A percentile compares a stretch with the other conserved stretches of the same genome.
phyloP scores from a whole-genome alignment of 768 basidiomycete species.

The Lactifluus rugatus region DNA sequence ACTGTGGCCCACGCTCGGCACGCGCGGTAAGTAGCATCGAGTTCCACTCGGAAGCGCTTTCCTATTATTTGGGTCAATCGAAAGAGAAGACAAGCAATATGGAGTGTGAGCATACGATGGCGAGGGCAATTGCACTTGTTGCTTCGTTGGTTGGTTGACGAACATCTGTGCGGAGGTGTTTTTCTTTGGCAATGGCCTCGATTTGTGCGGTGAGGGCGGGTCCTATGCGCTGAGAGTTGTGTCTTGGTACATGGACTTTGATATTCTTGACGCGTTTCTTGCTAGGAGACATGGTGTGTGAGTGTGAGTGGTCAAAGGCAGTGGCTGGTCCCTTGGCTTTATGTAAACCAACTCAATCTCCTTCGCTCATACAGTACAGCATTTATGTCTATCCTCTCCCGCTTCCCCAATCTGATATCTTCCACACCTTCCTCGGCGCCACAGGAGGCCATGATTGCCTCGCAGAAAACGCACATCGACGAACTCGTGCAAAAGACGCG shows the following conservation, averaged over 20 bases:
- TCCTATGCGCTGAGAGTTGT: conserved; percentile 65
- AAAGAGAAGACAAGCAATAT: too few relatives aligned
- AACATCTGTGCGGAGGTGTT: conserved; percentile 44
- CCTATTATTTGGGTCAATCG: conserved; percentile 28
- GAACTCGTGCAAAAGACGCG: conserved; percentile 64
- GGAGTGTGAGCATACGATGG: conserved; percentile 44
- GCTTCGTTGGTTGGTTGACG: conserved; percentile 54
- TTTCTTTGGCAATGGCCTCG: conserved; percentile 40
- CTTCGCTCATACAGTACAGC: background rate
- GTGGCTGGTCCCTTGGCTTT: background rate
- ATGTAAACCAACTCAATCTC: background rate
- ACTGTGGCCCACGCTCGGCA: conserved; percentile 75
- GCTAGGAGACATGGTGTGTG: conserved; percentile 46
- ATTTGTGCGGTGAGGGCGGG: conserved; percentile 53
- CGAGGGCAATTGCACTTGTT: conserved; percentile 40
- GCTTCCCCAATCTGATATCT: conserved; percentile 16
- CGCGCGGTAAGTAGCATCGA: conserved; percentile 68
- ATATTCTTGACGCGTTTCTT: conserved; percentile 43
- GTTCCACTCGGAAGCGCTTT: conserved; percentile 82
- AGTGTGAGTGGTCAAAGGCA: background rate
- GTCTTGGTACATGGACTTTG: conserved; percentile 59
- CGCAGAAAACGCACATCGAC: conserved; percentile 59
- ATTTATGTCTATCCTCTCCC: conserved; percentile 8
- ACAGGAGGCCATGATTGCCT: conserved; percentile 42
- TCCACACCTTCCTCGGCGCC: conserved; percentile 25